phyloP scores from a whole-genome alignment of 1,284 basidiomycete genomes.

The Inonotus hispidus region DNA sequence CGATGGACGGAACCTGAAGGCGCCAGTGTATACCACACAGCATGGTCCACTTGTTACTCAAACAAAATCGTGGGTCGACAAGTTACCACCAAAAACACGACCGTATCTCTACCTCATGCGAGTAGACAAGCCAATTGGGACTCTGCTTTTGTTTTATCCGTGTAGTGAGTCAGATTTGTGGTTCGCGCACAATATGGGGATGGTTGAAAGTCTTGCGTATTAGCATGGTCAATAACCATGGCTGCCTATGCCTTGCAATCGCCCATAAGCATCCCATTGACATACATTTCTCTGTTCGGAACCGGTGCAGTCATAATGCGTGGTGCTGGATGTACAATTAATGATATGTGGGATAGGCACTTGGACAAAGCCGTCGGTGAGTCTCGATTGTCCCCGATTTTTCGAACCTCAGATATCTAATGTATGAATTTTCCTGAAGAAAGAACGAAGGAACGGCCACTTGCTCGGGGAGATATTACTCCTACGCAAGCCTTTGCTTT shows the following conservation, averaged over 20 bases:
- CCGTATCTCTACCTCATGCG: slow-evolving; percentile 87
- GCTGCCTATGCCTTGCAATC: slow-evolving; percentile 72
- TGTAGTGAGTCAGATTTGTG: slow-evolving; percentile 60
- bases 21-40: neutral
- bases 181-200: neutral
- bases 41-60: neutral
- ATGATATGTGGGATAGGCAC: slow-evolving; percentile 97
- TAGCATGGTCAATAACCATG: slow-evolving; percentile 97
- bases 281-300: slow-evolving; percentile 82
- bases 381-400: slow-evolving; percentile 27
- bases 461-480: slow-evolving; percentile 83
- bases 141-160: slow-evolving; percentile 87
- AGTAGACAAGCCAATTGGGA: slow-evolving; percentile 95
- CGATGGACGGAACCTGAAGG: neutral
- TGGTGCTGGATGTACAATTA: slow-evolving; percentile 97
- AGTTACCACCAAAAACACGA: slow-evolving; percentile 48
- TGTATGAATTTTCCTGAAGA: slow-evolving; percentile 32
- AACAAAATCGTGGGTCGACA: slow-evolving; percentile 58
- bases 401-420: neutral
- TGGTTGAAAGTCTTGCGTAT: neutral
- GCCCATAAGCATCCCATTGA: slow-evolving; percentile 63
- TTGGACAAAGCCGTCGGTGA: slow-evolving; percentile 89
- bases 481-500: slow-evolving; percentile 77
- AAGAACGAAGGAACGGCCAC: slow-evolving; percentile 59
- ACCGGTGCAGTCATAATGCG: slow-evolving; percentile 93